Percentiles rank a stretch among this genome's conserved stretches.
These are phyloP conservation scores for Cytospora mali DNA, from an alignment of 2,329 filamentous ascomycete genomes.

Conservation along the genomic window DNA sequence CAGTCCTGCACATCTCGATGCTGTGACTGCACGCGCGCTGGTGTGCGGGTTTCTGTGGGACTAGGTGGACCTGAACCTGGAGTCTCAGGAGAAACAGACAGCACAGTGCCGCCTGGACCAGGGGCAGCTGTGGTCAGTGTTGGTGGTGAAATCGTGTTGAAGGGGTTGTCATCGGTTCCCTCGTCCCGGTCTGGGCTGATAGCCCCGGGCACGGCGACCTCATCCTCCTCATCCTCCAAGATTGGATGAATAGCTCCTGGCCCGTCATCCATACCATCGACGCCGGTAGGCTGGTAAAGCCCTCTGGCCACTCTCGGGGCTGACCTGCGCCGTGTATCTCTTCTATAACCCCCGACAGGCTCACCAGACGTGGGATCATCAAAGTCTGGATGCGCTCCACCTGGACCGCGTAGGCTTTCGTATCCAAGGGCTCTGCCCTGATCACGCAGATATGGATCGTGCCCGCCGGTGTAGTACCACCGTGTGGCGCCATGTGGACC, in stretches of 20 bases:
- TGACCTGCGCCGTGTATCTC: constrained; percentile 34
- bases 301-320: constrained; percentile 39
- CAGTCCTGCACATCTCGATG: constrained; percentile 61
- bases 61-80: constrained; percentile 36
- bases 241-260: constrained; percentile 58
- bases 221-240: constrained; percentile 61
- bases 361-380: constrained; percentile 34
- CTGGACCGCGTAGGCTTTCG: constrained; percentile 48
- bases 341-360: constrained; percentile 27
- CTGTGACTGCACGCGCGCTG: constrained; percentile 31
- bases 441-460: constrained; percentile 45
- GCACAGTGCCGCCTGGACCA: constrained; percentile 31
- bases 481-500: constrained; percentile 31
- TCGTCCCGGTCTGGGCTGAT: constrained; percentile 30
- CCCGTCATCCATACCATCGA: constrained; percentile 31
- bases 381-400: constrained; percentile 36
- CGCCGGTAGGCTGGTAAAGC: constrained; percentile 40
- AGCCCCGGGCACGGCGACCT: constrained; percentile 34
- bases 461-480: constrained; percentile 50
- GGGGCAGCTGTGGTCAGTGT: constrained; percentile 30
- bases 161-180: constrained; percentile 46
- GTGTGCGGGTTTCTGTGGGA: constrained; percentile 19
- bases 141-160: constrained; percentile 47
- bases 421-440: constrained; percentile 49
- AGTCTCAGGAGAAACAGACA: constrained; percentile 42